Percentiles rank a stretch among this genome's conserved stretches.
Conservation (phyloP, 2,329 filamentous ascomycete species). For the Chrysosporium keratinophilum region DNA sequence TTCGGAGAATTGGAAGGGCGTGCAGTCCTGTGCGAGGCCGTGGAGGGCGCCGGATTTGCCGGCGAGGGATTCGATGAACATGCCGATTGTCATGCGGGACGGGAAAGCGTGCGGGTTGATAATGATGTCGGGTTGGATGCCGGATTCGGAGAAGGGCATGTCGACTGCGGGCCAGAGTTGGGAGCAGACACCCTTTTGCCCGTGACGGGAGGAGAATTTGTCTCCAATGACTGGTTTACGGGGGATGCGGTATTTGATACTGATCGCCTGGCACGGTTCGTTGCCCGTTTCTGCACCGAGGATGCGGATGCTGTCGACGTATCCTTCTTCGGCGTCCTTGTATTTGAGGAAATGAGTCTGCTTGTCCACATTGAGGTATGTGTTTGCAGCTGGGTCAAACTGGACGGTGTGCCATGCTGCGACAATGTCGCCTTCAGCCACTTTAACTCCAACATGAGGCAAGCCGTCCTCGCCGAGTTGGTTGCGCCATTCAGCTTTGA, state of each 20-base stretch:
- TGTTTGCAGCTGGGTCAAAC: constrained; percentile 58
- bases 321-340: constrained; percentile 81
- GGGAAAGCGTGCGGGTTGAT: constrained; percentile 99
- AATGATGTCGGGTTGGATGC: constrained; percentile 94
- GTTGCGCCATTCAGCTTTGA: constrained; percentile 59
- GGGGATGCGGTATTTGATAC: constrained; percentile 85
- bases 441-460: constrained; percentile 64
- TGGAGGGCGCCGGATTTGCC: constrained; percentile 92
- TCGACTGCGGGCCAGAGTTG: constrained; percentile 91
- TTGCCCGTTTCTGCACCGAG: constrained; percentile 75
- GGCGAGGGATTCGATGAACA: constrained; percentile 95
- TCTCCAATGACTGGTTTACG: constrained; percentile 89
- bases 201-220: constrained; percentile 97
- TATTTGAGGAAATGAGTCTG: constrained; percentile 84
- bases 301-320: constrained; percentile 83
- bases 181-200: constrained; percentile 92
- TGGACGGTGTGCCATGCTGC: constrained; percentile 85
- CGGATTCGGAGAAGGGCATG: constrained; percentile 94
- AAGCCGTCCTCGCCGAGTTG: constrained; percentile 81
- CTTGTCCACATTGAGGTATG: constrained; percentile 75
- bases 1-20: constrained; percentile 90
- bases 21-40: constrained; percentile 89
- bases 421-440: constrained; percentile 72
- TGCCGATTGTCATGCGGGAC: constrained; percentile 98
- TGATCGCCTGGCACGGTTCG: constrained; percentile 77